These are phyloP conservation scores for Saturnispora bothae DNA, from an alignment of 805 yeast genomes.

Conservation along the genomic window DNA sequence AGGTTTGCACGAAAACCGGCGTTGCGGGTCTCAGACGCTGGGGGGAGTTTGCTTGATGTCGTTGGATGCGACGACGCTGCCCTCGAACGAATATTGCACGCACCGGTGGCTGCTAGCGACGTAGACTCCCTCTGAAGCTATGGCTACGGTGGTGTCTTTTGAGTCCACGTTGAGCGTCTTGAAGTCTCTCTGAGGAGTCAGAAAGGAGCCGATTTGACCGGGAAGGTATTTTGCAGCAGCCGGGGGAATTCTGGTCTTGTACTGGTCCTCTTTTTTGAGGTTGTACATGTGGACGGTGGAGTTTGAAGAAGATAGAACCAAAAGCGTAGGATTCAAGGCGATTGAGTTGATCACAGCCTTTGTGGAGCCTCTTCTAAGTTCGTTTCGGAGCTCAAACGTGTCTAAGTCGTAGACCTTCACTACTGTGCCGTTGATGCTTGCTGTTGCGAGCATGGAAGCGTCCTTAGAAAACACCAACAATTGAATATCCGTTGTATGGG, in stretches of 20 bases:
- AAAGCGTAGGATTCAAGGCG: conserved; percentile 59
- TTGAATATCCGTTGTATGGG: conserved; percentile 73
- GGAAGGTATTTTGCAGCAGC: neutral
- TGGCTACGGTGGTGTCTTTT: neutral
- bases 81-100: too few species aligned
- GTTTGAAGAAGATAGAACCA: conserved; percentile 80
- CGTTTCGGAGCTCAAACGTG: conserved; percentile 52
- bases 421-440: conserved; percentile 84
- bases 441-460: conserved; percentile 77
- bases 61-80: neutral
- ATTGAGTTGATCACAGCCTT: conserved; percentile 72
- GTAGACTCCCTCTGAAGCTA: too few species aligned
- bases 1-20: too few species aligned
- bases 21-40: too few species aligned
- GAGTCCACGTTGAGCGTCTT: neutral
- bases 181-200: neutral
- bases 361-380: conserved; percentile 80
- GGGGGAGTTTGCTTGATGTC: too few species aligned
- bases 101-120: too few species aligned
- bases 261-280: conserved; percentile 8
- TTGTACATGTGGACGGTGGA: conserved; percentile 85
- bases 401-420: conserved; percentile 68
- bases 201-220: neutral
- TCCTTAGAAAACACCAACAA: conserved; percentile 58
- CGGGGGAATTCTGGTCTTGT: neutral